A percentile compares a stretch with the other conserved stretches of the same genome.
Evolutionary conservation across 106 monocot species (phyloP).

Genomic region (Dendrobium chrysotoxum): DNA sequence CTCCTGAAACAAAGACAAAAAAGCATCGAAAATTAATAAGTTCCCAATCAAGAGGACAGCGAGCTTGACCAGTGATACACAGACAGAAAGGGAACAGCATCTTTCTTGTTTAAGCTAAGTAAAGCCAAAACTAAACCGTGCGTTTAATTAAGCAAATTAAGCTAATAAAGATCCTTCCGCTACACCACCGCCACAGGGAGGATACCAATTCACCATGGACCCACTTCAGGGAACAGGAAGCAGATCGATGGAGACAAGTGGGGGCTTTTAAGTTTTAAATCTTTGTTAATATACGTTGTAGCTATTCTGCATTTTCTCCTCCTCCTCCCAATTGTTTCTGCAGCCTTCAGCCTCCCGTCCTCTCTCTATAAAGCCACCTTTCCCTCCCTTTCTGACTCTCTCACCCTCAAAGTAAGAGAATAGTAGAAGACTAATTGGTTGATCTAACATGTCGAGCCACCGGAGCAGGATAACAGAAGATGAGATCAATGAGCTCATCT

Average conservation of each 20-base stretch:
- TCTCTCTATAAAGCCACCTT: conserved; percentile 6
- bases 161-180: neutral
- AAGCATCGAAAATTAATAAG: neutral
- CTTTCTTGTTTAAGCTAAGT: neutral
- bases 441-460: conserved; percentile 41
- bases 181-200: neutral
- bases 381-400: conserved; percentile 15
- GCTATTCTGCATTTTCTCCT: too few relatives aligned
- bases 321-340: too few relatives aligned
- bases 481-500: conserved; percentile 69
- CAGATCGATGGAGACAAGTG: conserved; percentile 8
- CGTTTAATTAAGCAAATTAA: neutral
- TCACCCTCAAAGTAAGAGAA: conserved; percentile 4
- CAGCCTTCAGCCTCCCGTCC: neutral
- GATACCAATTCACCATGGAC: neutral
- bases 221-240: neutral
- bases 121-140: neutral
- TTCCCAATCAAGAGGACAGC: neutral
- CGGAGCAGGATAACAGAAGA: conserved; percentile 47
- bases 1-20: neutral
- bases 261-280: conserved; percentile 1
- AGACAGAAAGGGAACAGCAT: conserved; percentile 3
- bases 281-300: neutral
- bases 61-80: neutral
- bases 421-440: neutral